Percentiles rank a stretch among this genome's conserved stretches.
Evolutionary conservation across 805 yeast genomes (phyloP).

Genomic region (Wickerhamiella dianesei): DNA sequence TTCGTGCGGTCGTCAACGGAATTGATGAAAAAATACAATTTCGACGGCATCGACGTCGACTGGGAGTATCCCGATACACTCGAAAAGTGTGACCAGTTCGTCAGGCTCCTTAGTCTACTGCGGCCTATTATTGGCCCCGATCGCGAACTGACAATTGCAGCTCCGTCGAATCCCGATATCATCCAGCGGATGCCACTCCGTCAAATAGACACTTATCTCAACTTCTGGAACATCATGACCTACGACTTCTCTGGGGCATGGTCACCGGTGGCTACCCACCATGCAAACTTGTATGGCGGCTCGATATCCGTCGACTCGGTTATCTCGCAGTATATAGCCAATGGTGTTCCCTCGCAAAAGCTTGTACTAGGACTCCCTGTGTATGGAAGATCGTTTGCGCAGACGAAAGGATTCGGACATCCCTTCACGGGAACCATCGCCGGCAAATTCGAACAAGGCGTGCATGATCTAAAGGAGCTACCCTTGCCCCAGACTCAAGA

Average conservation of each 20-base stretch:
- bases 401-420: slow-evolving; percentile 32
- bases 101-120: slow-evolving; percentile 31
- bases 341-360: slow-evolving; percentile 36
- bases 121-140: slow-evolving; percentile 25
- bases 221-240: slow-evolving; percentile 80
- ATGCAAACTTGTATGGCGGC: slow-evolving; percentile 50
- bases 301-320: slow-evolving; percentile 37
- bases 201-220: slow-evolving; percentile 44
- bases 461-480: slow-evolving; percentile 42
- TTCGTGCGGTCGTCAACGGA: slow-evolving; percentile 41
- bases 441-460: slow-evolving; percentile 34
- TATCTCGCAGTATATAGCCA: slow-evolving; percentile 30
- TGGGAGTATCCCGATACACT: slow-evolving; percentile 72
- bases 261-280: slow-evolving; percentile 50
- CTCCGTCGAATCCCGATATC: slow-evolving; percentile 50
- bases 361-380: slow-evolving; percentile 75
- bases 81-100: slow-evolving; percentile 34
- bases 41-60: slow-evolving; percentile 88
- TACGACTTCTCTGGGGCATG: slow-evolving; percentile 79
- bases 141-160: slow-evolving; percentile 54
- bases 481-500: slow-evolving; percentile 36
- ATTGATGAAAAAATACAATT: slow-evolving; percentile 40
- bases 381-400: slow-evolving; percentile 52
- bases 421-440: slow-evolving; percentile 32
- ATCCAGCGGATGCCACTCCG: slow-evolving; percentile 32